Base-by-base conservation (phyloP, 345 rosid genomes). In the Acer negundo region DNA sequence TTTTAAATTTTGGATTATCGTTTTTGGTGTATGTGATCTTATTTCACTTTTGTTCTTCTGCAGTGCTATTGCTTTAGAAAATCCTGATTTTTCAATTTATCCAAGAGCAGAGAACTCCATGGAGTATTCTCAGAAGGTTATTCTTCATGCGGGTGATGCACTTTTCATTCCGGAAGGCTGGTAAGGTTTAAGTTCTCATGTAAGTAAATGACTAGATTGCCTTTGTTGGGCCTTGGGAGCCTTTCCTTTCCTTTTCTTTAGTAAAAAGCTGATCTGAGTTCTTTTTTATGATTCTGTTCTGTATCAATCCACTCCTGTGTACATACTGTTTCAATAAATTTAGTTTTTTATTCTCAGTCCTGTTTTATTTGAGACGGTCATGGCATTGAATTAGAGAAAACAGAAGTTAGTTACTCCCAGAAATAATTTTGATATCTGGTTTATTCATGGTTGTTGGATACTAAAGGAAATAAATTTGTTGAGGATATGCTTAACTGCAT, bases 141-240 rank as follows among this genome's bases (percentile, higher is more conserved):
- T 79, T 81, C 97, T 96, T 78, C 79, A 86, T 49, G 90, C 91
- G 38, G 95, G 97, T 51, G 98, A 94, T 87, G 98, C 91, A 80
- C 91, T 96, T 82, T 96, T 94, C 90, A 92, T 96, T 81, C 99
- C 98, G 46, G 99, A 91, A 92, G 99, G 98, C 87, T 94, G 98
- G 97, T 92, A 89, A 88, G 94, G 38, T 58, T 64, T 85, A 82
- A 73, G 76, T 70, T 72, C 80, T 62, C 65, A 56, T 51, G 61
- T 67, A 75, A 70, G 61, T 67, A 75, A 70, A 47, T n/a, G 40
- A 42, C 61, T 58, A n/a, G 26, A 71, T 72, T 65, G 28, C 70
- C 15, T 49, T 31, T 28, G 6, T 55, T 35, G 64, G 38, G 38
- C 38, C 38, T 35, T 35, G 38, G 59, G 62, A 66, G 75, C 66